Evolutionary conservation across 768 basidiomycete genomes (phyloP), one percentile per base, ranked within the genome.

Genomic region (Leucosporidium yakuticum): DNA sequence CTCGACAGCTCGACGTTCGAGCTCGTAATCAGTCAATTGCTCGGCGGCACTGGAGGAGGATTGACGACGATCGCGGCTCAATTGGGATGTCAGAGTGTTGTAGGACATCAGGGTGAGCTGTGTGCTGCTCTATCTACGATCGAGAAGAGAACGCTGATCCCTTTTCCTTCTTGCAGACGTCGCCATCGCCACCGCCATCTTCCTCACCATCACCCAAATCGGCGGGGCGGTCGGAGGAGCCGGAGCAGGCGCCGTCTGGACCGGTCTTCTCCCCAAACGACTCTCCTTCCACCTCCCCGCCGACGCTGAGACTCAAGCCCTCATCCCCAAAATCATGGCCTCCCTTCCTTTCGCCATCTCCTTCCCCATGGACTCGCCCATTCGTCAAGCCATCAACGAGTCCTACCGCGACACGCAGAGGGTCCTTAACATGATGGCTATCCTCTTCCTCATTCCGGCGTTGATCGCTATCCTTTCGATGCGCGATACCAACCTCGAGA

Each of bases 151-250:
- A 27, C 23, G n/a, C 53, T 56, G 39, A 62, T 11, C 14, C 4
- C 25, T 1, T 15, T 17, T 20, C 4, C 21, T 1, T 29, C 8
- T 14, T 19, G 7, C 49, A 71, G 75, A 76, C 62, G 63, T 76
- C 58, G 75, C 69, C 4, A 75, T 73, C 60, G 74, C 69, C 19
- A 76, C 74, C 8, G 74, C 75, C 15, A 64, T 74, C 51, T 74
- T 75, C 61, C 69, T 76, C 31, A 75, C 71, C 17, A 74, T 74
- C 62, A 74, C 75, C 2, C 72, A 73, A 21, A 65, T 76, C 48
- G 75, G 75, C 49, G 75, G 74, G 4, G 75, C 75, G 15, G 70
- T 74, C 34, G 75, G 75, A 25, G 73, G 73, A 0, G 73, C 74
- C 4, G 57, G 70, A 27, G 69, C 75, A 19, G 75, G 75, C 15